Base-by-base conservation (phyloP, 2,329 filamentous ascomycete genomes). In the Alternaria consortialis region DNA sequence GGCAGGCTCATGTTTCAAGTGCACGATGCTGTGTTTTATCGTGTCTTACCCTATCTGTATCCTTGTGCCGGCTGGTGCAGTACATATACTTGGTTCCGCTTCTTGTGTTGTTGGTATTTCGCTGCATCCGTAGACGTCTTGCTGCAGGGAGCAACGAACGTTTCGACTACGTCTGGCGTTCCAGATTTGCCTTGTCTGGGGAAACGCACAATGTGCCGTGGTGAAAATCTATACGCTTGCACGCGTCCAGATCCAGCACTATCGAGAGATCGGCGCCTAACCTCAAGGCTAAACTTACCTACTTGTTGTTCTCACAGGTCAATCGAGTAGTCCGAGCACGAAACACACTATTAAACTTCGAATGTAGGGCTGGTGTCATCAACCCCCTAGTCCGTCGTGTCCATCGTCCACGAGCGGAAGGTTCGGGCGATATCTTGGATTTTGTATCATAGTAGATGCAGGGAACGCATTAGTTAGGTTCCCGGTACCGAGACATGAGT, bases 1-100 rank as follows among this genome's bases (percentile, higher is more conserved):
- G 67, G 64, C 63, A 64, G 64, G 66, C 56, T 66, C 46, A 40
- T 62, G 70, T 73, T 71, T 72, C 69, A 68, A 58, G 63, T 60
- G 60, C 64, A 47, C 32, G 23, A 59, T 63, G 68, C 53, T 59
- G 65, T 69, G 59, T 65, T 62, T 60, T 62, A 60, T 62, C 66
- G 37, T 65, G 62, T 70, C 64, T 62, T 62, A 56, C 66, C 52
- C 43, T 34, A 52, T 31, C 37, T 40, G 42, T 43, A 15, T 32
- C n/a, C 29, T 39, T 47, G 40, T 57, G 54, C 50, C 43, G 13
- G 39, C 51, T 17, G 46, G 31, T 55, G n/a, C 40, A 60, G 32
- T 32, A 53, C 36, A 3, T 53, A 42, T 31, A 53, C 25, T n/a
- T 46, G 29, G 34, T 46, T 37, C 29, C 36, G 42, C 31, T 44